These are phyloP conservation scores for Russula griseocarnosa DNA, from an alignment of 768 basidiomycete genomes.

Conservation along the genomic window DNA sequence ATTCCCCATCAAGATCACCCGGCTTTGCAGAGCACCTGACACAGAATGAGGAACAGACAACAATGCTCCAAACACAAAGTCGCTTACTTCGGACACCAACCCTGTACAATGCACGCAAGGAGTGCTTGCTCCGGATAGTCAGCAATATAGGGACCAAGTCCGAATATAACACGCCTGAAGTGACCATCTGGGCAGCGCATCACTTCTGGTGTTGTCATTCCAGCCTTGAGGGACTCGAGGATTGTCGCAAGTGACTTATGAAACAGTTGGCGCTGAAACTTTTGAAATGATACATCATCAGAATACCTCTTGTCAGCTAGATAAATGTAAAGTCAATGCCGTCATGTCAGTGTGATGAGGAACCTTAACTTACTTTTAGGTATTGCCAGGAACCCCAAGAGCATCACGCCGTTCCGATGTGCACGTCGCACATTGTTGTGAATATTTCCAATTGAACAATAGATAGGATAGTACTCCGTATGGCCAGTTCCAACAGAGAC, in stretches of 20 bases:
- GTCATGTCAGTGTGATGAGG: neutral
- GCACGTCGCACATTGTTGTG: neutral
- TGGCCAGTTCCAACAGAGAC: neutral
- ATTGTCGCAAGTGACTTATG: neutral
- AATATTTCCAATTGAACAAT: neutral
- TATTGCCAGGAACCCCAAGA: neutral
- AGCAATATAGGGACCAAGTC: neutral
- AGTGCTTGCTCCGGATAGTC: neutral
- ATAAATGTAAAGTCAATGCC: neutral
- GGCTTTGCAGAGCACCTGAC: neutral
- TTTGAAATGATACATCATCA: neutral
- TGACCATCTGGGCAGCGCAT: neutral
- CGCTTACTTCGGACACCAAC: neutral
- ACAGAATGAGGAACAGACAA: too few relatives aligned
- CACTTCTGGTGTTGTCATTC: neutral
- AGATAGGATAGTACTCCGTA: neutral
- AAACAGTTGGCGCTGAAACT: neutral
- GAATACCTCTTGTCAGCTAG: neutral
- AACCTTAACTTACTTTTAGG: neutral
- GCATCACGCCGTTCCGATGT: neutral
- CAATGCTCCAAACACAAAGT: too few relatives aligned
- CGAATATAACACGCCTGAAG: neutral
- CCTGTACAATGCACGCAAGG: neutral
- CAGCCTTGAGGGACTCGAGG: neutral
- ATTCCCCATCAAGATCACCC: too few relatives aligned